Evolutionary conservation across 2,329 filamentous ascomycete species (phyloP).

Genomic region (Phoma sp.): DNA sequence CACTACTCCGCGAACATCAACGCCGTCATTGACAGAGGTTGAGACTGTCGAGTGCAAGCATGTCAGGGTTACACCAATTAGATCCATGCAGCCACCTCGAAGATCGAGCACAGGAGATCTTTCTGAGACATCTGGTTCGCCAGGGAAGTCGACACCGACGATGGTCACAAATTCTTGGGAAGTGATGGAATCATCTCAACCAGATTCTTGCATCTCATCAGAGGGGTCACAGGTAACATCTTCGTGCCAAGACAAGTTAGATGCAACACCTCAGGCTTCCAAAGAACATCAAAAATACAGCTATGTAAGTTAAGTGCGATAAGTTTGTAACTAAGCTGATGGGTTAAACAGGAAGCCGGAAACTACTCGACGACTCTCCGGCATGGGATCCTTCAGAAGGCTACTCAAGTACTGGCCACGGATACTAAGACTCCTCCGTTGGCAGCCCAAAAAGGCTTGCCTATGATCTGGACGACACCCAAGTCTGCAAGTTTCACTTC

Average conservation of each 20-base stretch:
- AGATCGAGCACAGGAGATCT: constrained; percentile 8
- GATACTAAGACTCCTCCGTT: not conserved
- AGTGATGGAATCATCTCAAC: too few relatives aligned
- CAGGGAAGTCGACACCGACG: not conserved
- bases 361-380: not conserved
- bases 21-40: constrained; percentile 6
- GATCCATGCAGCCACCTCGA: constrained; percentile 33
- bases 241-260: not conserved
- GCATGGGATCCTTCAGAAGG: not conserved
- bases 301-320: not conserved
- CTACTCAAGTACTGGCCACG: not conserved
- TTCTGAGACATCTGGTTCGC: not conserved
- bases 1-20: constrained; percentile 15
- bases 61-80: constrained; percentile 28
- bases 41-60: not conserved
- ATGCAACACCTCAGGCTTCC: not conserved
- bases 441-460: not conserved
- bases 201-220: not conserved
- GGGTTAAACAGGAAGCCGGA: not conserved
- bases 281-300: not conserved
- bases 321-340: not conserved
- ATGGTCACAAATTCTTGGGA: not conserved
- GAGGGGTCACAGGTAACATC: not conserved
- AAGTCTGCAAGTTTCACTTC: not conserved
- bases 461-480: not conserved